A percentile compares a stretch with the other conserved stretches of the same genome.
These are phyloP conservation scores for Aspergillus carlsbadensis DNA, from an alignment of 495 filamentous ascomycete species.

Conservation along the genomic window DNA sequence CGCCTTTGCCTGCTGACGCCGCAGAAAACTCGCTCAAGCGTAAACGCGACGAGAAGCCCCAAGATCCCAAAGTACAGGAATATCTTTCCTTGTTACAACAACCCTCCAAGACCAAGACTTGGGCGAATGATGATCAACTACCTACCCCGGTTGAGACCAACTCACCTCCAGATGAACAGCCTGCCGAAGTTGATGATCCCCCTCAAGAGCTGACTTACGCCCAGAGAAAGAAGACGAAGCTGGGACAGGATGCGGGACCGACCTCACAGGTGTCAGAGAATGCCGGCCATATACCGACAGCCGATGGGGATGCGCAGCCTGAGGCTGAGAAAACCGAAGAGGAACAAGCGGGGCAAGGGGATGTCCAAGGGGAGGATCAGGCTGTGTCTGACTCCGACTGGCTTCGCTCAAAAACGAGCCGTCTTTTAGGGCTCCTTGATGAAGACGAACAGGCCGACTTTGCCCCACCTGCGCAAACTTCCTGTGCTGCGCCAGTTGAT, in stretches of 20 bases:
- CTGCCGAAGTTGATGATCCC: conserved; percentile 23
- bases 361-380: conserved; percentile 23
- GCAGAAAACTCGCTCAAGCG: conserved; percentile 49
- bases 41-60: conserved; percentile 49
- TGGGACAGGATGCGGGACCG: conserved; percentile 12
- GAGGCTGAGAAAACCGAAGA: conserved; percentile 27
- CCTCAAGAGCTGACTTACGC: conserved; percentile 41
- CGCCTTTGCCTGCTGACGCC: conserved; percentile 16
- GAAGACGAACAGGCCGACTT: conserved; percentile 53
- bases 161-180: conserved; percentile 23
- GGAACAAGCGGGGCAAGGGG: conserved; percentile 20
- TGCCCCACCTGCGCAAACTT: conserved; percentile 13
- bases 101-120: conserved; percentile 63
- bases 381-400: conserved; percentile 73
- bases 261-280: not conserved
- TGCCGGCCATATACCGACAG: not conserved
- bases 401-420: conserved; percentile 89
- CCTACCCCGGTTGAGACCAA: conserved; percentile 28
- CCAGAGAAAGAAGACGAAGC: conserved; percentile 42
- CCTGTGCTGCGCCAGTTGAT: conserved; percentile 13
- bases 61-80: conserved; percentile 80
- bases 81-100: conserved; percentile 81
- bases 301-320: conserved; percentile 13
- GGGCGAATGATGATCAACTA: conserved; percentile 59
- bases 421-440: conserved; percentile 80